These are phyloP conservation scores for Clavispora santaluciae DNA, from an alignment of 805 yeast species.

Conservation along the genomic window DNA sequence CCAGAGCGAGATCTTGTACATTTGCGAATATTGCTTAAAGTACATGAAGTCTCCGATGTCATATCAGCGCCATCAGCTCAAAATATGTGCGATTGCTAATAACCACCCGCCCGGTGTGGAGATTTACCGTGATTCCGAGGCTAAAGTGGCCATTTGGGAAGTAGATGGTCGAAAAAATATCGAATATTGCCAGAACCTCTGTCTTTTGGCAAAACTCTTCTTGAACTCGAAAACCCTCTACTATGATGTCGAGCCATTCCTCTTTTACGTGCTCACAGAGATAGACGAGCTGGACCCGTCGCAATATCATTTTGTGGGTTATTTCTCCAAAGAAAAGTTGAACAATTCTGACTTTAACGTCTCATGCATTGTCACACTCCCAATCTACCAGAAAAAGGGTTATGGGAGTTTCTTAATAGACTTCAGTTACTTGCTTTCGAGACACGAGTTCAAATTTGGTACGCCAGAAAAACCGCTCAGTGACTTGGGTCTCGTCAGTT, in stretches of 20 bases:
- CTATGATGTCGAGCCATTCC: slow-evolving; percentile 93
- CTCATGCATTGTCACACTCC: slow-evolving; percentile 86
- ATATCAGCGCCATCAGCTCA: slow-evolving; percentile 63
- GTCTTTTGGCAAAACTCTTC: slow-evolving; percentile 84
- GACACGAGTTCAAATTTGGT: slow-evolving; percentile 73
- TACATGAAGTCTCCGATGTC: slow-evolving; percentile 69
- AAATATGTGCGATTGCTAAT: slow-evolving; percentile 52
- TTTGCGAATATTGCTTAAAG: slow-evolving; percentile 82
- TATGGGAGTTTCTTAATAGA: slow-evolving; percentile 86
- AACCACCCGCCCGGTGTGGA: slow-evolving; percentile 61
- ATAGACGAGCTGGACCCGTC: slow-evolving; percentile 40
- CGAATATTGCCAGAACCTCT: slow-evolving; percentile 81
- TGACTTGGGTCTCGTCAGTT: slow-evolving; percentile 79
- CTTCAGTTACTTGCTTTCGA: slow-evolving; percentile 76
- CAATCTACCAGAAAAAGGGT: slow-evolving; percentile 81
- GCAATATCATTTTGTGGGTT: slow-evolving; percentile 79
- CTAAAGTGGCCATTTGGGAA: slow-evolving; percentile 38
- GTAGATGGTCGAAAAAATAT: slow-evolving; percentile 80
- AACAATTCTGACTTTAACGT: slow-evolving; percentile 76
- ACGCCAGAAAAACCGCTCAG: slow-evolving; percentile 95
- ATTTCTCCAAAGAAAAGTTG: slow-evolving; percentile 84
- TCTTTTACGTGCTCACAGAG: slow-evolving; percentile 81
- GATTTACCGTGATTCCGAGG: slow-evolving; percentile 32
- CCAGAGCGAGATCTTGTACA: slow-evolving; percentile 53
- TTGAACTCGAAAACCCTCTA: slow-evolving; percentile 87